These are phyloP conservation scores for Corchorus olitorius DNA, from an alignment of 345 rosid species.

Conservation along the genomic window DNA sequence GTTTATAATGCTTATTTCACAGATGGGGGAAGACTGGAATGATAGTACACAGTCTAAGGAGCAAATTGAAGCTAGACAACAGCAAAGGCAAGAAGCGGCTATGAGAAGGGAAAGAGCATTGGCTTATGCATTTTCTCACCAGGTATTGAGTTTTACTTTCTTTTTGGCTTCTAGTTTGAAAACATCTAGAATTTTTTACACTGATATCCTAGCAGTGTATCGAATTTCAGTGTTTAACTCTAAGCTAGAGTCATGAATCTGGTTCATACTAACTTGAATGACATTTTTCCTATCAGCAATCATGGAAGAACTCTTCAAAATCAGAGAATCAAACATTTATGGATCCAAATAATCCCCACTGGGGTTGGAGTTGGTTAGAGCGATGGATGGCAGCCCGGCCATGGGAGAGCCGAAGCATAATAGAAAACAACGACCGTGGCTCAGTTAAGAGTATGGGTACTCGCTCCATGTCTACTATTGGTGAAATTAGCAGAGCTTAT, in stretches of 20 bases:
- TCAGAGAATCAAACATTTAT: slow-evolving; percentile 53
- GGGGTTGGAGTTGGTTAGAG: slow-evolving; percentile 99
- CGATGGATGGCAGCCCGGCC: slow-evolving; percentile 89
- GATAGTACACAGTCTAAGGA: slow-evolving; percentile 69
- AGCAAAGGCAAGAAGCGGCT: slow-evolving; percentile 70
- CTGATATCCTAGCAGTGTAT: background rate
- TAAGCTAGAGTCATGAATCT: too few species aligned
- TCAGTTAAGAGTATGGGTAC: slow-evolving; percentile 57
- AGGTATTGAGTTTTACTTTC: slow-evolving; percentile 48
- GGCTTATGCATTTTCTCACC: slow-evolving; percentile 86
- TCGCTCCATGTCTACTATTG: slow-evolving; percentile 49
- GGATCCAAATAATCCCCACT: slow-evolving; percentile 73
- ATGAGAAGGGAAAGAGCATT: slow-evolving; percentile 88
- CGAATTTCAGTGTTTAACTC: background rate
- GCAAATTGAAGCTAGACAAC: slow-evolving; percentile 63
- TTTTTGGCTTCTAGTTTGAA: background rate
- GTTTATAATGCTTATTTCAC: slow-evolving; percentile 16
- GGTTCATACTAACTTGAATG: slow-evolving; percentile 16
- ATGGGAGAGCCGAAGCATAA: slow-evolving; percentile 55
- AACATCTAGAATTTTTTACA: background rate
- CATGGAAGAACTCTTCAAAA: slow-evolving; percentile 57
- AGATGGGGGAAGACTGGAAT: slow-evolving; percentile 70
- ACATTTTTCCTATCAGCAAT: slow-evolving; percentile 43
- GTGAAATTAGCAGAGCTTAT: slow-evolving; percentile 53
- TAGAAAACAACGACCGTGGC: slow-evolving; percentile 52